phyloP scores from a whole-genome alignment of 495 filamentous ascomycete genomes.

The Trichoderma parareesei region DNA sequence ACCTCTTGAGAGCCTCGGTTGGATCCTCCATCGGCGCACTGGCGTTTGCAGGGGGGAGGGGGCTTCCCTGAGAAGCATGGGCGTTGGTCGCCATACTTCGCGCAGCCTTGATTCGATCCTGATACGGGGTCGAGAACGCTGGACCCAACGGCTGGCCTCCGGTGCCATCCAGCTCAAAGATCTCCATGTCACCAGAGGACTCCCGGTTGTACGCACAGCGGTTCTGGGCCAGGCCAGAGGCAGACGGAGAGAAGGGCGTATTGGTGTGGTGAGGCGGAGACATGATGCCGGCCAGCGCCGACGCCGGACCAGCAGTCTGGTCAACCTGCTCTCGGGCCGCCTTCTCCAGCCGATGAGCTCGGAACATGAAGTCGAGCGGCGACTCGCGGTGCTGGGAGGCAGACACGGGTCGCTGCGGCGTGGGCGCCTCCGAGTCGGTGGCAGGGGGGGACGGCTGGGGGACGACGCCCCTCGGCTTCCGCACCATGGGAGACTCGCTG shows the following conservation, averaged over 20 bases:
- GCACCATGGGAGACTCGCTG: conserved; percentile 47
- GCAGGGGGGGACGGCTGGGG: conserved; percentile 30
- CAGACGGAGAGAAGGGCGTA: background rate
- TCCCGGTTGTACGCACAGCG: background rate
- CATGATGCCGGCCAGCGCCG: background rate
- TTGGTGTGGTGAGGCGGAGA: background rate
- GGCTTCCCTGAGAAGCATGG: conserved; percentile 16
- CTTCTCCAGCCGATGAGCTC: conserved; percentile 70
- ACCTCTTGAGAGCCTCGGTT: conserved; percentile 26
- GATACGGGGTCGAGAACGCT: conserved; percentile 59
- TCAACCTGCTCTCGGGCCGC: conserved; percentile 24
- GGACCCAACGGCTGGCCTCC: conserved; percentile 44
- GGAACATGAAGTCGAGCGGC: conserved; percentile 82
- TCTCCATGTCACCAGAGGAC: background rate
- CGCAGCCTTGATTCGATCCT: conserved; percentile 55
- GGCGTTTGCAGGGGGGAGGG: conserved; percentile 12
- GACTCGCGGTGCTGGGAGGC: conserved; percentile 49
- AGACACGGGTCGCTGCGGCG: conserved; percentile 23
- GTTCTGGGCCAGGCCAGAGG: background rate
- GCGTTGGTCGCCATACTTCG: conserved; percentile 12
- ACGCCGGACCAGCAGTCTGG: background rate
- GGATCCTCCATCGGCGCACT: conserved; percentile 15
- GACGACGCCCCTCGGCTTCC: conserved; percentile 23
- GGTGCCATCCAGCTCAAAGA: conserved; percentile 2
- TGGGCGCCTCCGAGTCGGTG: conserved; percentile 36